Evolutionary conservation across 2,329 filamentous ascomycete genomes (phyloP), one percentile per base, ranked within the genome.

Genomic region (Pseudocercospora fuligena): DNA sequence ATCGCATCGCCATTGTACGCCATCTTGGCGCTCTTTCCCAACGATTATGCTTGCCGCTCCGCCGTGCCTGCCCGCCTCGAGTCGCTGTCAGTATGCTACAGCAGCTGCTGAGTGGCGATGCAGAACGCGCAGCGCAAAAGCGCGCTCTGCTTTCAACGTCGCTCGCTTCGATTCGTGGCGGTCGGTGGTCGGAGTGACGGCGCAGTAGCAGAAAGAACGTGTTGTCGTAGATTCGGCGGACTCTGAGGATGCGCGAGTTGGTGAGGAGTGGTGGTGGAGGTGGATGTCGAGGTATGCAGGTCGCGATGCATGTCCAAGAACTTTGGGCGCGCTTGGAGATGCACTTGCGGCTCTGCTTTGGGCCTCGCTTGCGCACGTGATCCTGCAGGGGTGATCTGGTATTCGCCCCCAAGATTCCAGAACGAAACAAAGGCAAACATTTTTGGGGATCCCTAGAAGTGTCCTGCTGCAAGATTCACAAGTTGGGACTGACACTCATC

Each of bases 1-100:
- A 71, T 73, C 51, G 71, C 64, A 60, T 72, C 70, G 43, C 68
- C 70, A 56, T 68, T 68, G 68, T 72, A 72, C 33, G 70, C 67
- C 65, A 68, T 71, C 47, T 66, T 60, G 51, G 19, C 27, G 11
- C 8, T 51, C 31, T 14, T 46, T 54, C 16, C 46, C 46, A 43
- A 21, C 54, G 11, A 25, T 16, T 33, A 11, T 12, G 12, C 5
- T 23, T 8, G 9, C 11, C 33, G 31, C 57, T 33, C 12, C 56
- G 53, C 59, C 27, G 14, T 33, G 16, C 59, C 36, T 25, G 16
- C 12, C 40, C 43, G 12, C 16, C 23, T 19, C n/a, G 11, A 47
- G 16, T 49, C 25, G 23, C 16, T 27, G 7, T 25, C 56, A 33
- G 5, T n/a, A 12, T 43, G 33, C 31, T 36, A 14, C 5, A 43